These are phyloP conservation scores for Pseudogymnoascus sp. DNA, from an alignment of 2,329 filamentous ascomycete species.

Conservation along the genomic window DNA sequence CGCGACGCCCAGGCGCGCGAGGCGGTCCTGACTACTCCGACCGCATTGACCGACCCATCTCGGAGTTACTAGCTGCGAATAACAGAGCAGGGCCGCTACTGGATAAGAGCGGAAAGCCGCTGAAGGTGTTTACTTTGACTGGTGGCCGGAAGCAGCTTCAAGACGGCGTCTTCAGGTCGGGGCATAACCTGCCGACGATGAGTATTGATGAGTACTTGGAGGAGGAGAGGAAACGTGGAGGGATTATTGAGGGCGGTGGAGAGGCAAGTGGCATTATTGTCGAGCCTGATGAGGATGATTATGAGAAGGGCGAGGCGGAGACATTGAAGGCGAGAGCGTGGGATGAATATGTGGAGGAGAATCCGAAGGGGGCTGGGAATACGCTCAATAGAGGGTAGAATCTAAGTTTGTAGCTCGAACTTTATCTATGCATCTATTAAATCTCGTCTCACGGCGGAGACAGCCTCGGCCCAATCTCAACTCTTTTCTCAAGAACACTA, in stretches of 20 bases:
- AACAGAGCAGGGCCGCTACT: conserved; percentile 64
- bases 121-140: conserved; percentile 85
- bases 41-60: conserved; percentile 61
- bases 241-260: conserved; percentile 86
- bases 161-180: conserved; percentile 77
- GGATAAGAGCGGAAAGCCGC: conserved; percentile 70
- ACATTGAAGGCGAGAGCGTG: conserved; percentile 90
- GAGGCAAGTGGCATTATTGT: conserved; percentile 62
- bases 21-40: conserved; percentile 56
- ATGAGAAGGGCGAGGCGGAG: conserved; percentile 80
- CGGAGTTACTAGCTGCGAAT: conserved; percentile 42
- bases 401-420: neutral
- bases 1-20: conserved; percentile 37
- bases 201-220: conserved; percentile 95
- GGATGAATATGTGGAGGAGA: conserved; percentile 91
- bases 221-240: conserved; percentile 76
- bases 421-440: neutral
- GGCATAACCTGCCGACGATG: conserved; percentile 95
- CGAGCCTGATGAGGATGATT: conserved; percentile 81
- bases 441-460: neutral
- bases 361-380: conserved; percentile 78
- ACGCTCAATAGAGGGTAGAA: conserved; percentile 68
- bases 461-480: conserved; percentile 1
- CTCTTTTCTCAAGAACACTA: conserved; percentile 1
- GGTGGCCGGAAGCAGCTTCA: conserved; percentile 69